Evolutionary conservation across 495 filamentous ascomycete genomes (phyloP).

Genomic region (Neurospora sp.): DNA sequence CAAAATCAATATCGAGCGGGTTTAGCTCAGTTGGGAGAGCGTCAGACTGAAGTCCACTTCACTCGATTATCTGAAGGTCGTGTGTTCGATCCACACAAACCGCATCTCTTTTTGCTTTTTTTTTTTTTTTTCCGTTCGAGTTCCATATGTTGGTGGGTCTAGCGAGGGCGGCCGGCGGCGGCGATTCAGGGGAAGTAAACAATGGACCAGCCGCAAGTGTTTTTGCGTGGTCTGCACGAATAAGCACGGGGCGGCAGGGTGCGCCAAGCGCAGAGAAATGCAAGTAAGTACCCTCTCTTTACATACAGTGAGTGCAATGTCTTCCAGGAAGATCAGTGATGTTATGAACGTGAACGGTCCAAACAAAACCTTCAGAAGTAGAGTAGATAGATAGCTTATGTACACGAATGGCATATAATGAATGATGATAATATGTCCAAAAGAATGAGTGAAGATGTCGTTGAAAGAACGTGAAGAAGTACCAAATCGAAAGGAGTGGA

Average conservation of each 20-base stretch:
- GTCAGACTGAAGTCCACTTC: neutral
- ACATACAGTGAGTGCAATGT: neutral
- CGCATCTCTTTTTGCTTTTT: neutral
- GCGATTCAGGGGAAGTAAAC: neutral
- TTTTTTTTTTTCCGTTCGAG: neutral
- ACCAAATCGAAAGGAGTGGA: neutral
- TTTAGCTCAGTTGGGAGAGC: neutral
- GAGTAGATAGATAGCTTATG: neutral
- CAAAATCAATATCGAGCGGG: neutral
- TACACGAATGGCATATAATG: neutral
- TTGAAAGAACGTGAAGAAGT: neutral
- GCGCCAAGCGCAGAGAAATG: neutral
- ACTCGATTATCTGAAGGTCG: neutral
- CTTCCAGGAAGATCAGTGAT: neutral
- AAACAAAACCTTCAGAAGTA: neutral
- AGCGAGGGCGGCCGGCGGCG: neutral
- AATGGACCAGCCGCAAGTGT: neutral
- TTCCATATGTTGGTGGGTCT: neutral
- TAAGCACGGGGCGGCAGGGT: neutral
- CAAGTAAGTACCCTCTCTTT: too few species aligned
- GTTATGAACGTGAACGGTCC: neutral
- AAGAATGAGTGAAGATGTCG: neutral
- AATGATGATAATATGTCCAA: neutral
- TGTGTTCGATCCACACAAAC: neutral
- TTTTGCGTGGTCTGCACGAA: neutral